Conservation (phyloP, 805 yeast genomes). For the Torulaspora maleeae region DNA sequence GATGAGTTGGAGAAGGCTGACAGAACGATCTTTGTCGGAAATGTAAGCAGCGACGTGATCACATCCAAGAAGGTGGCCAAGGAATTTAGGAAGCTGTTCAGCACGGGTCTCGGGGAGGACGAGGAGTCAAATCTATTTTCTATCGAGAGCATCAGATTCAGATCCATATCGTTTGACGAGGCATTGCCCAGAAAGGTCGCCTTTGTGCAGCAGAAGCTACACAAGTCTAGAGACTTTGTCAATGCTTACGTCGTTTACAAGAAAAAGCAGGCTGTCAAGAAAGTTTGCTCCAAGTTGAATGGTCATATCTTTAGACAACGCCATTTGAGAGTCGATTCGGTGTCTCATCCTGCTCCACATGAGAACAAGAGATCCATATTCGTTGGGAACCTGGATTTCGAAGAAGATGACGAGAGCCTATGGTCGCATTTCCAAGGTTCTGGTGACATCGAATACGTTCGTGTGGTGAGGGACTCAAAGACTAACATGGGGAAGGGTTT, state of each 20-base stretch:
- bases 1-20: conserved; percentile 78
- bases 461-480: conserved; percentile 86
- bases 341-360: conserved; percentile 84
- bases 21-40: conserved; percentile 83
- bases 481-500: conserved; percentile 97
- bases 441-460: conserved; percentile 78
- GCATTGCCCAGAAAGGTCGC: conserved; percentile 91
- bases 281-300: conserved; percentile 46
- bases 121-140: conserved; percentile 27
- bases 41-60: conserved; percentile 62
- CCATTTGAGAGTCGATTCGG: conserved; percentile 87
- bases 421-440: conserved; percentile 72
- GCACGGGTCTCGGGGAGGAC: conserved; percentile 15
- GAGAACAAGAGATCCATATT: conserved; percentile 81
- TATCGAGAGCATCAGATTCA: conserved; percentile 75
- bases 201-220: conserved; percentile 71
- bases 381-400: conserved; percentile 91
- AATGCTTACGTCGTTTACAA: conserved; percentile 85
- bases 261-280: conserved; percentile 42
- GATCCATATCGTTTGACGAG: conserved; percentile 87
- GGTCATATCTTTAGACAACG: conserved; percentile 62
- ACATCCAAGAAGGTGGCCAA: conserved; percentile 58
- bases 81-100: conserved; percentile 60
- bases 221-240: conserved; percentile 70
- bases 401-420: conserved; percentile 81